Evolutionary conservation across 139 green algal genomes (phyloP).

Genomic region (Chloropicon primus): DNA sequence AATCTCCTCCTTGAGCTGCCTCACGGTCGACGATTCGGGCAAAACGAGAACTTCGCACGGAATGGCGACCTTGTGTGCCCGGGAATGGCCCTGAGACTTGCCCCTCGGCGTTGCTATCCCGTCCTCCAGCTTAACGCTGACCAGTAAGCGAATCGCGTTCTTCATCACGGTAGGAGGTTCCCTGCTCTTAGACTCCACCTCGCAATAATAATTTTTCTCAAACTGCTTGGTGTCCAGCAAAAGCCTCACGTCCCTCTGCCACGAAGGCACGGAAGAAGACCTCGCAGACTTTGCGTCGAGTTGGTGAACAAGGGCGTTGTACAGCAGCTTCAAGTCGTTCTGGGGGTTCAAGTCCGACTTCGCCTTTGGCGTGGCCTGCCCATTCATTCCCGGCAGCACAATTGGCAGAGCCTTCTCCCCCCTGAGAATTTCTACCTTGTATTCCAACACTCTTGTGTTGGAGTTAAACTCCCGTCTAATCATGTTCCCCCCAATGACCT

Average conservation of each 20-base stretch:
- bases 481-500: slow-evolving; percentile 10
- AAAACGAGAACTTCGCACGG: slow-evolving; percentile 40
- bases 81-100: background rate
- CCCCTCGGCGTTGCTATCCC: background rate
- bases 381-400: background rate
- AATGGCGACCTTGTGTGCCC: slow-evolving; percentile 9
- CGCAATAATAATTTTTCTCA: slow-evolving; percentile 53
- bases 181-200: slow-evolving; percentile 7
- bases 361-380: background rate
- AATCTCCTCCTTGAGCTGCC: slow-evolving; percentile 27
- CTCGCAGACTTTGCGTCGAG: background rate
- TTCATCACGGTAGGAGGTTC: background rate
- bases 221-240: slow-evolving; percentile 27
- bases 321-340: background rate
- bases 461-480: slow-evolving; percentile 14
- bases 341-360: background rate
- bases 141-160: background rate
- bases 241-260: background rate
- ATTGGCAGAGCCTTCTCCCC: background rate
- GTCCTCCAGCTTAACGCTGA: background rate
- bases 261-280: background rate
- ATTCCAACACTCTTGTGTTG: slow-evolving; percentile 25
- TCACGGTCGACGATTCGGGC: slow-evolving; percentile 15
- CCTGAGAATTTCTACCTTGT: slow-evolving; percentile 9
- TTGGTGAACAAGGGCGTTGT: background rate